Evolutionary conservation across 352 stramenopile species (phyloP), one percentile per base, ranked within the genome.

Genomic region (Phytophthora uliginosa): DNA sequence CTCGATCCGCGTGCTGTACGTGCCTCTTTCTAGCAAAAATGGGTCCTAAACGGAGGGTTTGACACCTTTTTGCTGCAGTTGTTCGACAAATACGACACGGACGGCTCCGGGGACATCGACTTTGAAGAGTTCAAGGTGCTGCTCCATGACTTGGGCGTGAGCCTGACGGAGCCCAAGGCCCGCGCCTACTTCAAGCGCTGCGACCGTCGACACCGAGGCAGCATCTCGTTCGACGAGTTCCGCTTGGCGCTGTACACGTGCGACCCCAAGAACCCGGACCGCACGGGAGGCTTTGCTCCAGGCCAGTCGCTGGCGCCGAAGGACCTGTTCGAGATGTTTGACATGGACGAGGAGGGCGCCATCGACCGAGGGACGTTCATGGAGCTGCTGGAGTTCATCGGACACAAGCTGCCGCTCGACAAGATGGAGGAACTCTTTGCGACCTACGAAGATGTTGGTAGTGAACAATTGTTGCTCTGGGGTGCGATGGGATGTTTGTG

Each of bases 211-310:
- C 78, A 76, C 15, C 82, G 77, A 34, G 87, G 86, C 9, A 73
- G 70, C 64, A 95, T 95, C 69, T 92, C 86, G 20, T 95, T 95
- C 62, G 87, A 94, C 7, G 89, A 95, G 65, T 95, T 95, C 56
- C 79, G 87, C 12, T 55, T 95, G 45, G 87, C 89, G 50, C 65
- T 95, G 24, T 95, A 89, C 76, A 88, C 87, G 47, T 95, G 85
- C 66, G 89, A 95, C 73, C 87, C 89, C 13, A 93, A 92, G 70
- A 89, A 95, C 56, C 89, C 87, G 7, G 83, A 72, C 13, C 84
- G 86, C 7, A 93, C 86, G 2, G 82, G 65, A 38, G 89, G 89
- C 40, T 95, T 95, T 55, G 78, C 85, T 0, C 85, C 89, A 0
- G 86, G 86, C 1, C 87, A 94, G 63, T 81, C 84, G n/a, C 53